phyloP scores from a whole-genome alignment of 352 stramenopile species.

The Globisporangium okanoganense region DNA sequence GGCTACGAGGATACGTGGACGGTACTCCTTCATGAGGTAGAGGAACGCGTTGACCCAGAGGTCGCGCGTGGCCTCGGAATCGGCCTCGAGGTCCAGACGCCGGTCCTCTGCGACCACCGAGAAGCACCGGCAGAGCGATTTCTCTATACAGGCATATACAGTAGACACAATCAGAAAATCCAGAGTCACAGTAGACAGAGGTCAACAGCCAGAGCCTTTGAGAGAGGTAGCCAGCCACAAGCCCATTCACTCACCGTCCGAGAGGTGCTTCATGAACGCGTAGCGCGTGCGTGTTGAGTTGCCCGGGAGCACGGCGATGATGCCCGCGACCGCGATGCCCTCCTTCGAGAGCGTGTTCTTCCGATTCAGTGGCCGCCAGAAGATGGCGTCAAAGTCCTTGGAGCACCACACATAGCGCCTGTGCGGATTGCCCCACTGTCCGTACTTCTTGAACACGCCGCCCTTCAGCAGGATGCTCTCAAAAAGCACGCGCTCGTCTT shows the following conservation, averaged over 20 bases:
- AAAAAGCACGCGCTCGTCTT: conserved; percentile 43
- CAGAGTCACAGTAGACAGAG: no score
- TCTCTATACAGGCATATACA: conserved; percentile 36
- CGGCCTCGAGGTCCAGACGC: conserved; percentile 63
- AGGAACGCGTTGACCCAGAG: conserved; percentile 53
- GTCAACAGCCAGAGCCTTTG: not conserved
- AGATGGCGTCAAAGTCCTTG: conserved; percentile 58
- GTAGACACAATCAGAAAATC: no score
- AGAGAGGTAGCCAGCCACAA: not conserved
- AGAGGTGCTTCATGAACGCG: conserved; percentile 76
- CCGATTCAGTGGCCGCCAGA: conserved; percentile 67
- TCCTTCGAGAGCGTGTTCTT: conserved; percentile 63
- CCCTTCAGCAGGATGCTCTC: conserved; percentile 63
- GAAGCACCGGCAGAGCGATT: conserved; percentile 59
- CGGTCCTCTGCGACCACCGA: conserved; percentile 64
- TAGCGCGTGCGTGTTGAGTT: conserved; percentile 61
- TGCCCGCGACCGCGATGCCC: conserved; percentile 33
- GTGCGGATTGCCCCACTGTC: conserved; percentile 71
- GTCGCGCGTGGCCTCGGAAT: conserved; percentile 61
- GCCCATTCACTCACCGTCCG: conserved; percentile 32
- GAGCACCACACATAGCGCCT: conserved; percentile 69
- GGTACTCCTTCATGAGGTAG: conserved; percentile 47
- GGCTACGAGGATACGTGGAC: conserved; percentile 45
- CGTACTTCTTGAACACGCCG: conserved; percentile 74
- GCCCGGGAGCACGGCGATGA: conserved; percentile 51